Conservation (phyloP, 345 rosid species). For the Hypericum perforatum region DNA sequence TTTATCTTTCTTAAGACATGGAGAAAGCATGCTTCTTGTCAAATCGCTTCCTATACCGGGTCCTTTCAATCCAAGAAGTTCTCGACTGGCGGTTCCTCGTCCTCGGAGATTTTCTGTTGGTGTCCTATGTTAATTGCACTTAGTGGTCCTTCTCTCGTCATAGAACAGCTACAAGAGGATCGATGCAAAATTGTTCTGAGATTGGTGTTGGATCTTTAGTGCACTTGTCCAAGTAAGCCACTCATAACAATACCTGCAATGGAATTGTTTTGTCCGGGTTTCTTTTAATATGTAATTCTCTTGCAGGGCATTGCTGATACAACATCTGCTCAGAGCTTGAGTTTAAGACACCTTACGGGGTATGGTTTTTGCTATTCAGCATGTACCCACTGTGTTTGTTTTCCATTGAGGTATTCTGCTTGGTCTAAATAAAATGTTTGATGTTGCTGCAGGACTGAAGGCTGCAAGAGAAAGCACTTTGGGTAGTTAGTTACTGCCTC, state of each 20-base stretch:
- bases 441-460: slow-evolving; percentile 43
- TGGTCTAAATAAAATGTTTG: not conserved
- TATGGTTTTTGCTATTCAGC: not conserved
- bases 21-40: slow-evolving; percentile 52
- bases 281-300: slow-evolving; percentile 14
- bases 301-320: slow-evolving; percentile 28
- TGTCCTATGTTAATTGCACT: slow-evolving; percentile 85
- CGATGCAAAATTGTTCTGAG: slow-evolving; percentile 49
- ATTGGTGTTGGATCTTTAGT: slow-evolving; percentile 44
- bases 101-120: slow-evolving; percentile 59
- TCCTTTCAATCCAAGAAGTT: slow-evolving; percentile 67
- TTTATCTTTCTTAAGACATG: slow-evolving; percentile 47
- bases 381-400: not conserved
- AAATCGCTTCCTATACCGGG: slow-evolving; percentile 47
- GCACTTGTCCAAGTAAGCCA: slow-evolving; percentile 34
- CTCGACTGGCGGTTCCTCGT: slow-evolving; percentile 80
- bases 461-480: slow-evolving; percentile 35
- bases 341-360: slow-evolving; percentile 24
- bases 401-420: not conserved
- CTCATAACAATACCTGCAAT: not conserved
- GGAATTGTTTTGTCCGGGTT: not conserved
- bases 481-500: slow-evolving; percentile 21
- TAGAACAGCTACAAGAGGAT: slow-evolving; percentile 38
- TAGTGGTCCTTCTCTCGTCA: slow-evolving; percentile 37
- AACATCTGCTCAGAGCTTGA: slow-evolving; percentile 20